Conservation (phyloP, 2,329 filamentous ascomycete species). For the Cladosporium colombiae region DNA sequence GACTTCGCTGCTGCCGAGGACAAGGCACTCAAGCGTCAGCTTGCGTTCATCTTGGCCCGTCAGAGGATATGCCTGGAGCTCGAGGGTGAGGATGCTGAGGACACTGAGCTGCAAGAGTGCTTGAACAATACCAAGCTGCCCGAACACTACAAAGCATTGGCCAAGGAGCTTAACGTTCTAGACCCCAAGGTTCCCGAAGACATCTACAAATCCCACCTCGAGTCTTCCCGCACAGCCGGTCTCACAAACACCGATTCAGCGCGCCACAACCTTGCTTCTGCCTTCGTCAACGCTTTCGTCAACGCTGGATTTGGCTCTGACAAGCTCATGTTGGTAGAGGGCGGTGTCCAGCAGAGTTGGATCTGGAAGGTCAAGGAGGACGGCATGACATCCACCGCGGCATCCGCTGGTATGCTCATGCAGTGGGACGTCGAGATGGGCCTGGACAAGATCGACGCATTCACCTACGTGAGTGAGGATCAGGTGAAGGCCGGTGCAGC, state of each 20-base stretch:
- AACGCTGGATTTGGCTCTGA: slow-evolving; percentile 95
- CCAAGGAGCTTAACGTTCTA: slow-evolving; percentile 93
- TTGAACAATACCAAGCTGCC: slow-evolving; percentile 84
- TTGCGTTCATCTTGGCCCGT: slow-evolving; percentile 87
- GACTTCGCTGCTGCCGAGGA: slow-evolving; percentile 82
- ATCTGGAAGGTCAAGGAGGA: slow-evolving; percentile 99
- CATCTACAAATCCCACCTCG: slow-evolving; percentile 98
- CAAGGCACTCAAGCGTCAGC: slow-evolving; percentile 82
- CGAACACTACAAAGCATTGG: slow-evolving; percentile 90
- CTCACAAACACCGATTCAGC: slow-evolving; percentile 95
- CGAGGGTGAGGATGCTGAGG: slow-evolving; percentile 65
- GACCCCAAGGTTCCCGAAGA: slow-evolving; percentile 97
- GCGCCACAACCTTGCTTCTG: slow-evolving; percentile 90
- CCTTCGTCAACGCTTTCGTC: slow-evolving; percentile 95
- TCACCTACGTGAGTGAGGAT: slow-evolving; percentile 79
- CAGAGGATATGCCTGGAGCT: slow-evolving; percentile 84
- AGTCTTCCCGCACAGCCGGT: slow-evolving; percentile 88
- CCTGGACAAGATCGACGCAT: slow-evolving; percentile 91
- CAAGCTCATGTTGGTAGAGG: slow-evolving; percentile 94
- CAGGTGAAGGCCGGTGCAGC: slow-evolving; percentile 89
- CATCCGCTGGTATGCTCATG: slow-evolving; percentile 86
- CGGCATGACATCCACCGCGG: slow-evolving; percentile 94
- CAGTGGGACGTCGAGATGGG: slow-evolving; percentile 93
- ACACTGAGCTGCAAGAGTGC: slow-evolving; percentile 75
- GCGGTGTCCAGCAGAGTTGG: slow-evolving; percentile 82